Base-by-base conservation (phyloP, 768 basidiomycete species). In the Hebeloma cylindrosporum region DNA sequence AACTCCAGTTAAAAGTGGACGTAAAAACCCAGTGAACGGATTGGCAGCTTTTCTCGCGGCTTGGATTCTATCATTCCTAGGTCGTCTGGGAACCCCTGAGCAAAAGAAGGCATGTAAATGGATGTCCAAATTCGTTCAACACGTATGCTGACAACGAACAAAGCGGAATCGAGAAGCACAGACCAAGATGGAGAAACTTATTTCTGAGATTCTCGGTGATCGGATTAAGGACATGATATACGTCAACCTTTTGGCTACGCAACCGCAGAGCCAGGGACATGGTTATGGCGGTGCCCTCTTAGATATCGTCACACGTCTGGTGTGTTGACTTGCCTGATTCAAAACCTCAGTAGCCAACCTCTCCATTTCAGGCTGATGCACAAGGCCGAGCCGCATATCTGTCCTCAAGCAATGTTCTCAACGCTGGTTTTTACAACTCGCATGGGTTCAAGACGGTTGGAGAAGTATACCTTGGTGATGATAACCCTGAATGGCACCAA, bases 281-380 rank as follows among this genome's bases (percentile, higher is more conserved):
- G 66, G 69, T 0, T 65, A 64, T 36, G 67, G 62, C 7, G 48
- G 57, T 13, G 60, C 61, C 17, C 52, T 70, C 9, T 38, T 70
- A 7, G 53, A 63, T 9, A 43, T 59, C 0, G 39, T 60, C 10
- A 58, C 53, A 3, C 41, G 51, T 3, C 31, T 56, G 33, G 68
- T 67, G 34, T 41, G 57, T 33, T 4, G 35, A 13, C 4, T 25
- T 45, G n/a, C n/a, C 26, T 47, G 21, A 7, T 41, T n/a, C 5
- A 7, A 3, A 27, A 29, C 7, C 8, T 18, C 9, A 13, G 22
- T 11, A 16, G 13, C 22, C 35, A 16, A 36, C 8, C 16, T 17
- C 17, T 2, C 16, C 4, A 29, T 20, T 2, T 26, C 40, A 70
- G 67, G 64, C 64, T 11, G 68, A 70, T 47, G 34, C 27, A 16